Evolutionary conservation across 495 filamentous ascomycete species (phyloP), one percentile per base, ranked within the genome.

Genomic region (Amphirosellinia nigrospora): DNA sequence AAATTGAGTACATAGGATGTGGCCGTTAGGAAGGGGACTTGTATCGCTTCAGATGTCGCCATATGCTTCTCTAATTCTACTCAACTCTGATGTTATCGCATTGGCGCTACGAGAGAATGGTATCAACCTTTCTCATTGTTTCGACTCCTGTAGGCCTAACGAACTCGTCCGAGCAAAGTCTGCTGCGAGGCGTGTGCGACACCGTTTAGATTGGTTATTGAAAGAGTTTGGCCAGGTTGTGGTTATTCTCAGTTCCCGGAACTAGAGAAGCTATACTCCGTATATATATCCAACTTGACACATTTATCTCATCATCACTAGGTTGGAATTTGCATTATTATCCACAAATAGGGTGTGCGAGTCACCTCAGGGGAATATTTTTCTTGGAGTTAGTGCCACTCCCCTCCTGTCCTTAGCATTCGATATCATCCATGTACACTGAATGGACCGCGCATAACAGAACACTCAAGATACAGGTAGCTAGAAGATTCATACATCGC

Each of bases 311-410:
- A n/a, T n/a, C n/a, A n/a, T n/a, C n/a, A n/a, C n/a, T n/a, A n/a
- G n/a, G 58, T 56, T 43, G 64, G 45, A 67, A 67, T 46, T 26
- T 53, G 50, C 50, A 53, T 67, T 56, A 38, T 58, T 23, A 67
- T 67, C 50, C 36, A 67, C 36, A 67, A 52, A 52, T 67, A 50
- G 64, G 23, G 38, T 58, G 64, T 58, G 43, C 48, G 64, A 67
- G 36, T 67, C 64, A 67, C 64, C 64, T 58, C 64, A 46, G 52
- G 48, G 56, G 64, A 58, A 11, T 11, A 21, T 11, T 3, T 30
- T 45, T 34, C 23, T 30, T 28, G 4, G 11, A 30, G 11, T 53
- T 5, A 16, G 11, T 53, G 26, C n/a, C n/a, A n/a, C n/a, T 30
- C 16, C 13, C 11, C 3, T 28, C 19, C 23, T 53, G 26, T 28